These are phyloP conservation scores for Hansenula sp. DNA, from an alignment of 1,139 yeast genomes.

Conservation along the genomic window DNA sequence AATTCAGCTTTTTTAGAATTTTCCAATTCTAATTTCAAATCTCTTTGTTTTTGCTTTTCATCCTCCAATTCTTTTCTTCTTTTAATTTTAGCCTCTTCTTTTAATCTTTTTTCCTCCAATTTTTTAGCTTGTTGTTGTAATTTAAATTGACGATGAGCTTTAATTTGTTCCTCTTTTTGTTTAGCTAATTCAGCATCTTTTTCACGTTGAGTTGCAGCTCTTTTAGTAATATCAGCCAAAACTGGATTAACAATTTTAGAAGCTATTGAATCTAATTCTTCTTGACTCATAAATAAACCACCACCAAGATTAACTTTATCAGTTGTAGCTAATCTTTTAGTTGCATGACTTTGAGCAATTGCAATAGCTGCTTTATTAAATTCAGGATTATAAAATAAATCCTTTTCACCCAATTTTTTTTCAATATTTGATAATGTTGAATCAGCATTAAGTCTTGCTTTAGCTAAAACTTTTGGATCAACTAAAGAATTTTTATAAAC, in stretches of 20 bases:
- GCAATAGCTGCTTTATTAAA: constrained; percentile 46
- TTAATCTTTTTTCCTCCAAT: constrained; percentile 26
- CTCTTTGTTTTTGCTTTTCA: constrained; percentile 17
- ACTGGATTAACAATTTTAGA: constrained; percentile 79
- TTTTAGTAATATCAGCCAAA: constrained; percentile 64
- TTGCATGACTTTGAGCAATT: constrained; percentile 47
- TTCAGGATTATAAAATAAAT: constrained; percentile 30
- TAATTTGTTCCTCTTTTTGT: constrained; percentile 16
- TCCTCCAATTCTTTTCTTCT: constrained; percentile 26
- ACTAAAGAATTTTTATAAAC: constrained; percentile 34
- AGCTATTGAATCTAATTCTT: constrained; percentile 82
- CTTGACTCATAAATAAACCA: constrained; percentile 72
- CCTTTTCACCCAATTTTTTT: constrained; percentile 30
- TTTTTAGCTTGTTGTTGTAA: constrained; percentile 20
- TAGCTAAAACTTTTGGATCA: constrained; percentile 52
- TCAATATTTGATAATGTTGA: constrained; percentile 42
- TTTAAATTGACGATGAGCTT: constrained; percentile 20
- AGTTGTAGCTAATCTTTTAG: constrained; percentile 22
- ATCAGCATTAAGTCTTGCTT: constrained; percentile 59
- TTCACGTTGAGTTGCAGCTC: constrained; percentile 70
- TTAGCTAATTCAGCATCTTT: constrained; percentile 50
- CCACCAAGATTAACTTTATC: constrained; percentile 84
- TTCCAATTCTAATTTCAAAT: constrained; percentile 20
- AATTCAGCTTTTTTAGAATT: constrained; percentile 22
- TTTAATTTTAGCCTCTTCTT: constrained; percentile 28